Percentiles rank a stretch among this genome's conserved stretches.
phyloP scores from a whole-genome alignment of 257 asterid genomes.

The Rhazya stricta region DNA sequence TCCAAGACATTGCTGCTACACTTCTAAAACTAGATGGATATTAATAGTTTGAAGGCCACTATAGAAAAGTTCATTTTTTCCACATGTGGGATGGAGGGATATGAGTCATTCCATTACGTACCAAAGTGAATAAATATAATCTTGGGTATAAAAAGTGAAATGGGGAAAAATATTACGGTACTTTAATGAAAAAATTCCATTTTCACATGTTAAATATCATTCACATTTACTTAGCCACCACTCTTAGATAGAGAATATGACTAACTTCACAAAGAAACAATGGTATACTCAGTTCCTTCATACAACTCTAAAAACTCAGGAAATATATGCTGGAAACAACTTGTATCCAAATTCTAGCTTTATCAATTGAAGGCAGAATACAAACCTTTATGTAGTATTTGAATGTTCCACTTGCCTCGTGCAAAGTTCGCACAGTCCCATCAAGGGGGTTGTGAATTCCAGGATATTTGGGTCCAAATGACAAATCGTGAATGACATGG shows the following conservation, averaged over 20 bases:
- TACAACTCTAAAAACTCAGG: not conserved
- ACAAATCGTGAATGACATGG: constrained; percentile 84
- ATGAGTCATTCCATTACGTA: not conserved
- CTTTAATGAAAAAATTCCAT: not conserved
- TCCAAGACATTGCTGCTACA: not conserved
- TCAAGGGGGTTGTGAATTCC: constrained; percentile 98
- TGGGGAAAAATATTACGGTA: not conserved
- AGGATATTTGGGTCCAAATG: constrained; percentile 97
- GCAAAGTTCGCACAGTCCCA: constrained; percentile 77
- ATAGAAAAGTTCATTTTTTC: not conserved
- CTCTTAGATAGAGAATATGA: not conserved
- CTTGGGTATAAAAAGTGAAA: not conserved
- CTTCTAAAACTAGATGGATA: not conserved
- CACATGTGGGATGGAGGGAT: not conserved
- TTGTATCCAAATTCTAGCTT: not conserved
- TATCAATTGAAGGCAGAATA: not conserved
- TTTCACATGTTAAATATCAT: not conserved
- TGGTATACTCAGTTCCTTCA: not conserved
- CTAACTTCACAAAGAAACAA: not conserved
- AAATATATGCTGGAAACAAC: not conserved
- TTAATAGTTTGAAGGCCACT: not conserved
- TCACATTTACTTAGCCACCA: not conserved
- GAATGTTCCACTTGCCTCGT: constrained; percentile 86
- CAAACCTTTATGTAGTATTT: constrained; percentile 95
- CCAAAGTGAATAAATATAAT: not conserved